phyloP scores from a whole-genome alignment of 768 basidiomycete genomes.

The Lactifluus echinatus region DNA sequence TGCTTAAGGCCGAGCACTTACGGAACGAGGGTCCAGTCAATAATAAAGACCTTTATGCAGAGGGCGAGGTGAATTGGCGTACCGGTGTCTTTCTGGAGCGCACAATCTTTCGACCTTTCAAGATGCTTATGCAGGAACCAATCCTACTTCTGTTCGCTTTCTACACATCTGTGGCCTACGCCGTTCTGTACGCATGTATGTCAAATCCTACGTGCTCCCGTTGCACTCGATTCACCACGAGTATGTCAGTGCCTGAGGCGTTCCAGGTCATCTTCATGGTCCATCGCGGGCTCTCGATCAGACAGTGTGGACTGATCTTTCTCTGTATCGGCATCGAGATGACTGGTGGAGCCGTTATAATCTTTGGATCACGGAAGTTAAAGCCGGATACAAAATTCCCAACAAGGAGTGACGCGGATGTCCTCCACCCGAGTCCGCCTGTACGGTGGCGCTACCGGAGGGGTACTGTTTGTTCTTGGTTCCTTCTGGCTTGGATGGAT shows the following conservation, averaged over 20 bases:
- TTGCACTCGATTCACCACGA: too few relatives aligned
- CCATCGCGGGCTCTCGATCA: slow-evolving; percentile 22
- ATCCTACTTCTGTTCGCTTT: slow-evolving; percentile 53
- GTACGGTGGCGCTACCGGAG: slow-evolving; percentile 29
- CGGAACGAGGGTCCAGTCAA: slow-evolving; percentile 40
- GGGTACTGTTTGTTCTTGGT: slow-evolving; percentile 27
- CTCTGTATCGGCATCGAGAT: slow-evolving; percentile 32
- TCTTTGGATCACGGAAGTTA: slow-evolving; percentile 22
- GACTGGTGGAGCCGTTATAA: slow-evolving; percentile 24
- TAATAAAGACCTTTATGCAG: slow-evolving; percentile 40
- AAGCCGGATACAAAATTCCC: slow-evolving; percentile 5
- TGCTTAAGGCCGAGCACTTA: slow-evolving; percentile 32
- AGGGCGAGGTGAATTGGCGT: slow-evolving; percentile 52
- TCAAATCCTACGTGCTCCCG: neutral
- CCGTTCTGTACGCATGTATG: slow-evolving; percentile 19
- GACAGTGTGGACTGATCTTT: slow-evolving; percentile 32
- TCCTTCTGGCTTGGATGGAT: slow-evolving; percentile 44
- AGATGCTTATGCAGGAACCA: slow-evolving; percentile 52
- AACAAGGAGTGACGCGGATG: slow-evolving; percentile 32
- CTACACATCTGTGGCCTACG: slow-evolving; percentile 51
- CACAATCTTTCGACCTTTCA: slow-evolving; percentile 49
- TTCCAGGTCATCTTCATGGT: slow-evolving; percentile 32
- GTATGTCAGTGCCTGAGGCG: slow-evolving; percentile 28
- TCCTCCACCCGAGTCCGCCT: slow-evolving; percentile 35
- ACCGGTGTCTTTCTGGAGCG: slow-evolving; percentile 42